Base-by-base conservation (phyloP, 805 yeast genomes). In the Teunomyces pallodes region DNA sequence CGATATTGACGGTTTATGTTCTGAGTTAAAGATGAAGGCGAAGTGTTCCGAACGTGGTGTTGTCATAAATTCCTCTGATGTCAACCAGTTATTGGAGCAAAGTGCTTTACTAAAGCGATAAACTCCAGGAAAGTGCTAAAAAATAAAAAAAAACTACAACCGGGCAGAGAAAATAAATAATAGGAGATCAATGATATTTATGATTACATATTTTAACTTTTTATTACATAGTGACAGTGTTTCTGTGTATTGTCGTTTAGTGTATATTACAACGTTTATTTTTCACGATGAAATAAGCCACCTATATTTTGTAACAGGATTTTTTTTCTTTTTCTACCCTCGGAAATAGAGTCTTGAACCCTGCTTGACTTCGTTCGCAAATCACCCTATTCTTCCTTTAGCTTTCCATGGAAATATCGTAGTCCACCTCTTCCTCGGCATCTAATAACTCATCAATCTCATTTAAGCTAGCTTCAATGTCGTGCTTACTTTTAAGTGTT, bases 21-120 rank as follows among this genome's bases (percentile, higher is more conserved):
- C 72, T 39, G 99, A 94, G 70, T 77, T 94, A 62, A 87, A 92
- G 68, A 69, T 84, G 33, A 94, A 92, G 77, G 99, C 98, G 9
- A 90, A 90, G 69, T 94, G 99, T 72, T 86, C 96, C 10, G 97
- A 92, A 61, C 72, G 77, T 47, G 99, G 99, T 13, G 97, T 87
- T 29, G 96, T 94, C 28, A 82, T 94, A 28, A 84, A 87, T 52
- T 85, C 86, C 48, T 70, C 76, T 32, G 97, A 92, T 62, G 92
- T 94, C 27, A 86, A 87, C 55, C 70, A 74, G 33, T 60, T 79
- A 45, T 60, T 81, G 35, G 75, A 72, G 43, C 56, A 54, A 38
- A 41, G 43, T 41, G 43, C 43, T 41, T 13, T 41, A 16, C 35
- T 35, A 44, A 36, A 36, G 42, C 44, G 51, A 30, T 47, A 38